Conservation (phyloP, 768 basidiomycete species). For the Mycena rosella region DNA sequence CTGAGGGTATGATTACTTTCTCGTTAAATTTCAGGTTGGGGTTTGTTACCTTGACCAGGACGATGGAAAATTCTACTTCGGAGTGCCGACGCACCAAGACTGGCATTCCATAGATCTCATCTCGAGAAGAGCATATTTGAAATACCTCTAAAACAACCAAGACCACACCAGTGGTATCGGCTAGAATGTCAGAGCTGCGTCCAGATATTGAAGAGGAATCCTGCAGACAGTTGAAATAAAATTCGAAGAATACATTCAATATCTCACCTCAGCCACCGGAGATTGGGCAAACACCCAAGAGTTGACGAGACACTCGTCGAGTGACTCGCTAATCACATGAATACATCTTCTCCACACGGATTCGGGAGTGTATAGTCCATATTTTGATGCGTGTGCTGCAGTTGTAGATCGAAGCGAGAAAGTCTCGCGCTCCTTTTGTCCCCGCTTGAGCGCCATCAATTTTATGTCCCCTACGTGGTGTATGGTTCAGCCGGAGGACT, state of each 20-base stretch:
- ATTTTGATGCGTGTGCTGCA: not conserved
- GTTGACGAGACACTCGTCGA: not conserved
- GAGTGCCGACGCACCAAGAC: too few species aligned
- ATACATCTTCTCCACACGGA: not conserved
- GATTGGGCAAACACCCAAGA: constrained; percentile 8
- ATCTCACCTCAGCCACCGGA: not conserved
- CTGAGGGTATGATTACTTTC: constrained; percentile 42
- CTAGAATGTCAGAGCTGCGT: not conserved
- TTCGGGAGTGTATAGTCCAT: not conserved
- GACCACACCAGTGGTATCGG: not conserved
- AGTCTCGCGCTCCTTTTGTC: not conserved
- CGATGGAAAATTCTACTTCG: not conserved
- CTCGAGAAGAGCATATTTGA: not conserved
- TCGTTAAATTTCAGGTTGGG: not conserved
- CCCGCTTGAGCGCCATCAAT: not conserved
- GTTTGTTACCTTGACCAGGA: constrained; percentile 3
- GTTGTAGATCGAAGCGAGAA: not conserved
- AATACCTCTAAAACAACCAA: constrained; percentile 1
- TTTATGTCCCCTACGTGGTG: not conserved
- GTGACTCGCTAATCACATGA: not conserved
- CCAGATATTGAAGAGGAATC: not conserved
- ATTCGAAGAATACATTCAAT: too few species aligned
- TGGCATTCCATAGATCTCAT: not conserved
- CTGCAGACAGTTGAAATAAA: not conserved
- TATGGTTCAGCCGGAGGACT: too few species aligned